Base-by-base conservation (phyloP, 2,329 filamentous ascomycete genomes). In the Lasiodiplodia theobromae region DNA sequence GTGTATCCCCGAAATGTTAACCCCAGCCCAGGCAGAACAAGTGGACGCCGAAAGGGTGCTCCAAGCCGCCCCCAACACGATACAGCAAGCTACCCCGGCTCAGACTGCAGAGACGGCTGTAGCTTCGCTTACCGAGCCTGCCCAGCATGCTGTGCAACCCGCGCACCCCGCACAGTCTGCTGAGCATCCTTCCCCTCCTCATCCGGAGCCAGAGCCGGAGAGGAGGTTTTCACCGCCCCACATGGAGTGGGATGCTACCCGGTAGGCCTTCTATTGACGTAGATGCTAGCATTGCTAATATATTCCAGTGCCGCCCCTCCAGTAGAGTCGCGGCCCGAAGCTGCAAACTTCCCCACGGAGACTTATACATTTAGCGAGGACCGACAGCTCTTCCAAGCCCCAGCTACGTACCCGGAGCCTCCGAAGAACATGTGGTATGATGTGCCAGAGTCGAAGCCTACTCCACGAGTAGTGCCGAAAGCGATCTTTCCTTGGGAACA, bases 401-500 rank as follows among this genome's bases (percentile, higher is more conserved):
- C 94, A 21, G 80, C 83, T 69, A 86, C 87, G 66, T 96, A 97
- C 75, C 92, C 94, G 2, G 92, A 93, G 75, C 92, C 93, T 21
- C 93, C 94, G 0, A 91, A 87, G 78, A 87, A 94, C 75, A 94
- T 97, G 92, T 96, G 91, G 86, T 97, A 96, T 77, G 84, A 95
- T 74, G 87, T 96, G 44, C 94, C 94, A 5, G 77, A 88, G 68
- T 71, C 74, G 11, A 81, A 86, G 71, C 86, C 87, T 69, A 83
- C 84, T 21, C 88, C 88, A 25, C 85, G 88, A 58, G 84, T 89
- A 71, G 86, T 83, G 70, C 87, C 89, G 16, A 86, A 86, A 58
- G 86, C 89, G 3, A 90, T 98, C 60, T 99, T 99, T 78, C 96
- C 96, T 0, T 99, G 96, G 96, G 96, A 99, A 79, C 81, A 80